Conservation (phyloP, 2,329 filamentous ascomycete species). For the Ophiostoma angusticollis region DNA sequence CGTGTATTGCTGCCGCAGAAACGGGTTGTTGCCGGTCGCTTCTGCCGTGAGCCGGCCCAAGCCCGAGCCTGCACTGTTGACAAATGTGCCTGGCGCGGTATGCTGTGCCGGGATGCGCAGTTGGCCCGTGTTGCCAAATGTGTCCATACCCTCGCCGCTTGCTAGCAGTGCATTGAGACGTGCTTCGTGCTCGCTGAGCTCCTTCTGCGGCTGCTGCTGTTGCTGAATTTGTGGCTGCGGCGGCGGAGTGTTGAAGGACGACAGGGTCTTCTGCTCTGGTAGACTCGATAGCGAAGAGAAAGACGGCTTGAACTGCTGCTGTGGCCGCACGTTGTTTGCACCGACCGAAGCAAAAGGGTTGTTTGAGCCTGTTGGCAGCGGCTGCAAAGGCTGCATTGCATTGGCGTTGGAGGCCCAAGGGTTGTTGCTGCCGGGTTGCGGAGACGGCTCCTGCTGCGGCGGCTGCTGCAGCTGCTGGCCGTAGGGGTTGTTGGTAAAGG, state of each 20-base stretch:
- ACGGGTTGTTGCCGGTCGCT: conserved; percentile 79
- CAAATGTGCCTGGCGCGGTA: conserved; percentile 87
- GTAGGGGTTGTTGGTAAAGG: conserved; percentile 22
- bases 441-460: conserved; percentile 34
- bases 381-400: conserved; percentile 54
- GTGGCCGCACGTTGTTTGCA: conserved; percentile 19
- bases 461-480: conserved; percentile 30
- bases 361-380: conserved; percentile 87
- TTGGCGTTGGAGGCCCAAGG: conserved; percentile 65
- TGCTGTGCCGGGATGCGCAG: conserved; percentile 92
- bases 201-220: conserved; percentile 37
- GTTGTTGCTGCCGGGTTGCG: conserved; percentile 80
- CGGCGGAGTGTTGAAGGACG: conserved; percentile 28
- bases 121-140: conserved; percentile 94
- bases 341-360: conserved; percentile 85
- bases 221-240: conserved; percentile 28
- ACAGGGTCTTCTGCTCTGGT: conserved; percentile 72
- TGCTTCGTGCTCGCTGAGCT: conserved; percentile 51
- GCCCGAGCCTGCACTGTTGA: conserved; percentile 87
- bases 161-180: conserved; percentile 79
- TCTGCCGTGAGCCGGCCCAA: conserved; percentile 54
- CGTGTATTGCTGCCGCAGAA: conserved; percentile 72
- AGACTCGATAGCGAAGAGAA: conserved; percentile 63
- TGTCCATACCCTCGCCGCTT: conserved; percentile 85
- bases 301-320: conserved; percentile 33